phyloP scores from a whole-genome alignment of 371 early-diverging fungal species.

The Umbelopsis sp. region DNA sequence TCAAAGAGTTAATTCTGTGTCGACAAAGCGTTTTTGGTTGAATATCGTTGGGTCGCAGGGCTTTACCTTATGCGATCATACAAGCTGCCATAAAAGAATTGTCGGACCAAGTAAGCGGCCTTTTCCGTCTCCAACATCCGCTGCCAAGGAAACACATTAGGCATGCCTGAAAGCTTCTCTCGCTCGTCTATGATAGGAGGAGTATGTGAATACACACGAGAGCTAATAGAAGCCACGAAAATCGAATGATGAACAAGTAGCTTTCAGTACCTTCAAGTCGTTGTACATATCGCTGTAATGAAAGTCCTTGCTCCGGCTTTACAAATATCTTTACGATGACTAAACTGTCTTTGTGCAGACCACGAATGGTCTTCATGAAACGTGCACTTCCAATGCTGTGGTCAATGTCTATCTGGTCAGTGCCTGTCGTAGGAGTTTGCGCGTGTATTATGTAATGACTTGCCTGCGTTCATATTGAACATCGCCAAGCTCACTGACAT shows the following conservation, averaged over 20 bases:
- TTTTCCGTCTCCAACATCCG: constrained; percentile 85
- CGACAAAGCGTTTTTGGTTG: too few species aligned
- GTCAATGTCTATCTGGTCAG: background rate
- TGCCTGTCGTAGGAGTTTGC: background rate
- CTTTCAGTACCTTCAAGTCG: constrained; percentile 56
- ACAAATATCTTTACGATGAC: constrained; percentile 92
- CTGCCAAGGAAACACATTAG: constrained; percentile 82
- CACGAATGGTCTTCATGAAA: constrained; percentile 92
- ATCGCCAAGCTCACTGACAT: constrained; percentile 74
- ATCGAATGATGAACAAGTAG: background rate
- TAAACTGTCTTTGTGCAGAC: constrained; percentile 73
- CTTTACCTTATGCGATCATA: constrained; percentile 91
- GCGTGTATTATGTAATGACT: background rate
- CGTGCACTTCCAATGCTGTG: constrained; percentile 85
- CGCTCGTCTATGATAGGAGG: constrained; percentile 60
- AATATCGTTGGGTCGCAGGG: too few species aligned
- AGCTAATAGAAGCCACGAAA: background rate
- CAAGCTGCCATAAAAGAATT: constrained; percentile 84
- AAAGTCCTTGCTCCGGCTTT: constrained; percentile 76
- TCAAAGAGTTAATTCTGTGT: background rate
- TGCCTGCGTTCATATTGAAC: constrained; percentile 77
- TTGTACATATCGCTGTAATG: constrained; percentile 61
- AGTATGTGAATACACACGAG: background rate
- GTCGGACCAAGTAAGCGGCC: constrained; percentile 88
- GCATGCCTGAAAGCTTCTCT: constrained; percentile 63